phyloP scores from a whole-genome alignment of 495 filamentous ascomycete species.

The Daldinia grandis region DNA sequence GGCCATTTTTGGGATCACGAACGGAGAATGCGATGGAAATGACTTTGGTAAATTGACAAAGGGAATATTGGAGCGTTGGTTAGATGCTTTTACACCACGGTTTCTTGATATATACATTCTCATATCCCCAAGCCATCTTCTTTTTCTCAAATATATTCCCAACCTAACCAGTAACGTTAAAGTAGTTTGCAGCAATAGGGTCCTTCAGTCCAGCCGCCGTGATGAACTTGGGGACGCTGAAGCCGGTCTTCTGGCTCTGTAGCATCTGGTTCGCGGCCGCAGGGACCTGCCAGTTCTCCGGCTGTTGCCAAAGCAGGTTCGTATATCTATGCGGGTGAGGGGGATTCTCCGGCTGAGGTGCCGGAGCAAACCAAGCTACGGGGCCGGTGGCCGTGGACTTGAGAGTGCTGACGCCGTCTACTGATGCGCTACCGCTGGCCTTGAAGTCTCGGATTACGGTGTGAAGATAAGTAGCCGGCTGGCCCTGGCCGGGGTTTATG shows the following conservation, averaged over 20 bases:
- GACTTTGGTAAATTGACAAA: constrained; percentile 16
- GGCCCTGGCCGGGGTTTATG: constrained; percentile 46
- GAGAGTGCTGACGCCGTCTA: constrained; percentile 49
- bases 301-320: constrained; percentile 54
- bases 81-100: constrained; percentile 16
- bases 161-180: constrained; percentile 49
- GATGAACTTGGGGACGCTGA: constrained; percentile 54
- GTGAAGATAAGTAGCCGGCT: constrained; percentile 54
- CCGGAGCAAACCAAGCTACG: constrained; percentile 53
- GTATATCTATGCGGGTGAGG: constrained; percentile 58
- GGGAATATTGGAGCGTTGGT: constrained; percentile 22
- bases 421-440: constrained; percentile 39
- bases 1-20: not conserved
- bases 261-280: constrained; percentile 44
- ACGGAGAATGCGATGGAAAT: not conserved
- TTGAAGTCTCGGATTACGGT: constrained; percentile 58
- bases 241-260: constrained; percentile 48
- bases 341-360: constrained; percentile 53
- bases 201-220: constrained; percentile 46
- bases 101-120: constrained; percentile 26
- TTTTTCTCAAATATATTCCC: not conserved
- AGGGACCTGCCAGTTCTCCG: constrained; percentile 51
- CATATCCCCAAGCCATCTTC: not conserved
- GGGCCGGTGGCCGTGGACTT: constrained; percentile 50
- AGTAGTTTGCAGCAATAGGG: constrained; percentile 55